These are phyloP conservation scores for Orobanche coerulescens DNA, from an alignment of 257 asterid genomes.

Conservation along the genomic window DNA sequence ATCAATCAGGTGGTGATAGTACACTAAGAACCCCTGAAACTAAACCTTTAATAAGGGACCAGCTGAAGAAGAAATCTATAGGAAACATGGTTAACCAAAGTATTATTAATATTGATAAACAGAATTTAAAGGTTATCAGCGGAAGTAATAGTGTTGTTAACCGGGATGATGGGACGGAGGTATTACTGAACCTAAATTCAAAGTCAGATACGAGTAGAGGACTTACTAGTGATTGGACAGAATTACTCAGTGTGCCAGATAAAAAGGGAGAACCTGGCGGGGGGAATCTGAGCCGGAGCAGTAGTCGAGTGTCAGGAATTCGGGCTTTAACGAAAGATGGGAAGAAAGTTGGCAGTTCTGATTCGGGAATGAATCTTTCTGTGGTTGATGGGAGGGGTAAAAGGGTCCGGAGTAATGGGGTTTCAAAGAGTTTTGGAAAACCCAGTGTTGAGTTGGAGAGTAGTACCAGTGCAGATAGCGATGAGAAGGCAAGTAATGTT, in stretches of 20 bases:
- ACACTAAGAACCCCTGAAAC: constrained; percentile 36
- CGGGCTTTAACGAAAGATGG: constrained; percentile 41
- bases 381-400: constrained; percentile 32
- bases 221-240: constrained; percentile 85
- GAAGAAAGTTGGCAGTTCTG: constrained; percentile 36
- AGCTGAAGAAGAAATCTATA: constrained; percentile 58
- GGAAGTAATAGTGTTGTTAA: constrained; percentile 34
- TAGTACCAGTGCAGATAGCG: constrained; percentile 34
- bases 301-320: constrained; percentile 35
- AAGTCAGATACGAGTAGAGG: constrained; percentile 33
- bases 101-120: constrained; percentile 22
- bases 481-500: constrained; percentile 35
- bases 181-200: constrained; percentile 30
- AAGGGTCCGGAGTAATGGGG: constrained; percentile 38
- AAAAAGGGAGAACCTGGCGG: constrained; percentile 32
- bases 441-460: constrained; percentile 37
- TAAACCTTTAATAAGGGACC: constrained; percentile 67
- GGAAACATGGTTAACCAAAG: constrained; percentile 30
- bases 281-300: constrained; percentile 26
- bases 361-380: constrained; percentile 34
- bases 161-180: constrained; percentile 33
- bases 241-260: constrained; percentile 66
- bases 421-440: constrained; percentile 37
- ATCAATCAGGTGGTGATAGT: constrained; percentile 33
- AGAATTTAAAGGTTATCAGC: constrained; percentile 26